These are phyloP conservation scores for Lactifluus volemus DNA, from an alignment of 768 basidiomycete genomes.

Conservation along the genomic window DNA sequence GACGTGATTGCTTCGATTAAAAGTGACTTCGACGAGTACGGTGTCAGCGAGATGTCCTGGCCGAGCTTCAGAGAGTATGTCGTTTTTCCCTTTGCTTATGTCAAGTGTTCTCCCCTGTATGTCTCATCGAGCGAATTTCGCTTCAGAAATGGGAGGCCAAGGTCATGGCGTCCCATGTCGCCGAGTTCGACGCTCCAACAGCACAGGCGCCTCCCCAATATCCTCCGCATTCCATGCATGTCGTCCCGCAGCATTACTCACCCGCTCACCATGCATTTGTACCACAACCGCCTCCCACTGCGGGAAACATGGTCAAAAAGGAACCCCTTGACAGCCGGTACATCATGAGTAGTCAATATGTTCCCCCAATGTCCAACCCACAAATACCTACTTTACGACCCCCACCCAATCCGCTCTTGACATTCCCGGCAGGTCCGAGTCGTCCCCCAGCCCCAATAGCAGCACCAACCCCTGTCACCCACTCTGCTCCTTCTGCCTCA, in stretches of 20 bases:
- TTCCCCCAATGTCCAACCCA: slow-evolving; percentile 61
- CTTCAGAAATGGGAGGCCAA: slow-evolving; percentile 93
- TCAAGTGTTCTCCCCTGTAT: slow-evolving; percentile 15
- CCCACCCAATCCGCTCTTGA: slow-evolving; percentile 12
- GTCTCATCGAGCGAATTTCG: slow-evolving; percentile 7
- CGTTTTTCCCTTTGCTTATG: slow-evolving; percentile 12
- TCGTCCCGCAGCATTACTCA: slow-evolving; percentile 27
- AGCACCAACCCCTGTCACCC: slow-evolving; percentile 41
- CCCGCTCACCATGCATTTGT: slow-evolving; percentile 30
- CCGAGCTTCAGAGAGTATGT: slow-evolving; percentile 83
- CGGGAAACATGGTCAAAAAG: slow-evolving; percentile 52
- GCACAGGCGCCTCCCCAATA: slow-evolving; percentile 39
- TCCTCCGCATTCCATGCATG: slow-evolving; percentile 53
- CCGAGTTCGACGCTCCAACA: slow-evolving; percentile 70
- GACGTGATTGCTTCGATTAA: slow-evolving; percentile 86
- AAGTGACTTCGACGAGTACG: slow-evolving; percentile 94
- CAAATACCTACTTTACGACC: slow-evolving; percentile 36
- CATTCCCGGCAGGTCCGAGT: slow-evolving; percentile 21
- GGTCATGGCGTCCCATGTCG: slow-evolving; percentile 88
- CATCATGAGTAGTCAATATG: slow-evolving; percentile 44
- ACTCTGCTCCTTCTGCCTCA: slow-evolving; percentile 25
- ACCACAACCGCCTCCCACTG: slow-evolving; percentile 27
- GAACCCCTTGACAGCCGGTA: slow-evolving; percentile 68
- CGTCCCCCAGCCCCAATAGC: slow-evolving; percentile 38
- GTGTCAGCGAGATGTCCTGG: slow-evolving; percentile 79